A percentile compares a stretch with the other conserved stretches of the same genome.
These are phyloP conservation scores for Tulasnella sp. DNA, from an alignment of 768 basidiomycete species.

Conservation along the genomic window DNA sequence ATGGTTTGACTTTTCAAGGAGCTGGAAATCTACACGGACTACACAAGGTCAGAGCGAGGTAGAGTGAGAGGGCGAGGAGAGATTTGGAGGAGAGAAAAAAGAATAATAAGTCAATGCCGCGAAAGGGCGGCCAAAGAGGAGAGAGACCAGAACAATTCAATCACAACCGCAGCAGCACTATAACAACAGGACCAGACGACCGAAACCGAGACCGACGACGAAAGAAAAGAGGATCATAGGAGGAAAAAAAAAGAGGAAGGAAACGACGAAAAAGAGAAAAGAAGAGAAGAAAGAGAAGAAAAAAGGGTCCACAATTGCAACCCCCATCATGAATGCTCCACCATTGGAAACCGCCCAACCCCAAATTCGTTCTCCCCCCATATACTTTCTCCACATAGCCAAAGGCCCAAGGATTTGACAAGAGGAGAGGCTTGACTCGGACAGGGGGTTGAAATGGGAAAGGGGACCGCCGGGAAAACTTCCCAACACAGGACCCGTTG, in stretches of 20 bases:
- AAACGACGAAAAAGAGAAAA: neutral
- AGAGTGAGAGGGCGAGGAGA: neutral
- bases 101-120: neutral
- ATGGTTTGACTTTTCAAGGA: neutral
- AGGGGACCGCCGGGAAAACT: neutral
- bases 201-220: neutral
- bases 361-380: too few relatives aligned
- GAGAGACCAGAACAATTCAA: neutral
- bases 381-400: neutral
- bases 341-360: neutral
- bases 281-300: neutral
- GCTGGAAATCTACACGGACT: neutral
- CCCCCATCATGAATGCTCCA: conserved; percentile 1
- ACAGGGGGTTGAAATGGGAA: neutral
- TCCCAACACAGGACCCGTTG: neutral
- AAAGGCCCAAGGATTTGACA: neutral
- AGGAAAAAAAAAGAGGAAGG: neutral
- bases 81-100: neutral
- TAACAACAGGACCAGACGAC: neutral
- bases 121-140: neutral
- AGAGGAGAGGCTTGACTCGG: neutral
- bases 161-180: conserved; percentile 2
- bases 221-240: neutral
- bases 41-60: neutral
- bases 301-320: neutral